These are phyloP conservation scores for Penicillium sp. DNA, from an alignment of 2,329 filamentous ascomycete species.

Conservation along the genomic window DNA sequence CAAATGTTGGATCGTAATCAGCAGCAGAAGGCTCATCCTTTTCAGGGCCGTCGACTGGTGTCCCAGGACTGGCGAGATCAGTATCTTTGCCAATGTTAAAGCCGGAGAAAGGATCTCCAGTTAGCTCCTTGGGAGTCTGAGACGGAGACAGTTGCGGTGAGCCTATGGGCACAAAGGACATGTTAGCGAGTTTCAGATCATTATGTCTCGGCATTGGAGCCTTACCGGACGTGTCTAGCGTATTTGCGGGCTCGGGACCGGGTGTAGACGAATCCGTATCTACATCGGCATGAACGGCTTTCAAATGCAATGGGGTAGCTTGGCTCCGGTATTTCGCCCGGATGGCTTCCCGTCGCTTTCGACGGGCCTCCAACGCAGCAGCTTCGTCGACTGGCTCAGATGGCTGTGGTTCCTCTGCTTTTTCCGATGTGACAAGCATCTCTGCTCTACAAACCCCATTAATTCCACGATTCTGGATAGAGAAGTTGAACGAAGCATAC, in stretches of 20 bases:
- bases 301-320: conserved; percentile 73
- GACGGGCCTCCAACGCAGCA: conserved; percentile 80
- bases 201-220: background rate
- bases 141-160: conserved; percentile 49
- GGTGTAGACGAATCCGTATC: conserved; percentile 60
- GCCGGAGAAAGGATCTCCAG: conserved; percentile 59
- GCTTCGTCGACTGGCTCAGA: conserved; percentile 75
- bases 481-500: conserved; percentile 41
- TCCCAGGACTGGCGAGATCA: conserved; percentile 64
- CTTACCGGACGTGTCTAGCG: conserved; percentile 46
- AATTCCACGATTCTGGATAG: conserved; percentile 10
- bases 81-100: conserved; percentile 70
- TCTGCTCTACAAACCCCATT: conserved; percentile 23
- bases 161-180: conserved; percentile 17
- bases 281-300: conserved; percentile 67
- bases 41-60: conserved; percentile 49
- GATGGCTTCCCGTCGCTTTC: conserved; percentile 81
- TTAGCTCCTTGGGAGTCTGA: conserved; percentile 53
- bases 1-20: conserved; percentile 86
- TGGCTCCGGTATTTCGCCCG: conserved; percentile 77
- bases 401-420: conserved; percentile 44
- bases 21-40: conserved; percentile 85
- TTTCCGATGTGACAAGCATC: conserved; percentile 17
- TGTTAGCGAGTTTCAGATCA: conserved; percentile 11
- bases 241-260: conserved; percentile 50